Evolutionary conservation across 2,329 filamentous ascomycete genomes (phyloP).

Genomic region (Lomentospora prolificans): DNA sequence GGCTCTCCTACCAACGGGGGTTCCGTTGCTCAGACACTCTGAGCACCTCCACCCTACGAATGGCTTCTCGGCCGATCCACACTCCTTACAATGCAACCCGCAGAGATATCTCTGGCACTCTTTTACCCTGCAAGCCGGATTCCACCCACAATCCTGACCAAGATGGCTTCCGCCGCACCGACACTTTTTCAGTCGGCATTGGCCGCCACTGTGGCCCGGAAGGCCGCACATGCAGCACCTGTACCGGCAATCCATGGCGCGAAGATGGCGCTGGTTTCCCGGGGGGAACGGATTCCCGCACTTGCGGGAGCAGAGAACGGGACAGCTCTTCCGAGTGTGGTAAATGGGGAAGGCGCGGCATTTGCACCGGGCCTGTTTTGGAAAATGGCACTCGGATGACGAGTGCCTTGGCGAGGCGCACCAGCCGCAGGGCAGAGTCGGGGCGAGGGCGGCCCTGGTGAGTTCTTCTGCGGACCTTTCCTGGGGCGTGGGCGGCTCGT

Average conservation of each 20-base stretch:
- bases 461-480: background rate
- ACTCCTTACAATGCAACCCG: constrained; percentile 25
- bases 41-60: constrained; percentile 22
- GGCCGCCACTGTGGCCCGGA: constrained; percentile 23
- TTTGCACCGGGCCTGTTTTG: constrained; percentile 26
- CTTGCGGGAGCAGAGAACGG: constrained; percentile 21
- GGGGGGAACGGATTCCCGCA: constrained; percentile 19
- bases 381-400: constrained; percentile 17
- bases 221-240: constrained; percentile 34
- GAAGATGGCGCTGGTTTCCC: constrained; percentile 20
- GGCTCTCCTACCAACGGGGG: constrained; percentile 2
- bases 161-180: constrained; percentile 26
- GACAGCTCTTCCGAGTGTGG: constrained; percentile 22
- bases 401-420: background rate
- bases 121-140: constrained; percentile 22
- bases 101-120: constrained; percentile 24
- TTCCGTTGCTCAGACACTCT: constrained; percentile 15
- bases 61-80: constrained; percentile 17
- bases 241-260: constrained; percentile 25
- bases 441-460: background rate
- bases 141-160: constrained; percentile 29
- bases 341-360: constrained; percentile 27
- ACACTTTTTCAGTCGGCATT: constrained; percentile 24
- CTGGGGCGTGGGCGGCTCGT: constrained; percentile 12
- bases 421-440: background rate